Evolutionary conservation across 2,329 filamentous ascomycete species (phyloP).

Genomic region (Tolypocladium capitatum): DNA sequence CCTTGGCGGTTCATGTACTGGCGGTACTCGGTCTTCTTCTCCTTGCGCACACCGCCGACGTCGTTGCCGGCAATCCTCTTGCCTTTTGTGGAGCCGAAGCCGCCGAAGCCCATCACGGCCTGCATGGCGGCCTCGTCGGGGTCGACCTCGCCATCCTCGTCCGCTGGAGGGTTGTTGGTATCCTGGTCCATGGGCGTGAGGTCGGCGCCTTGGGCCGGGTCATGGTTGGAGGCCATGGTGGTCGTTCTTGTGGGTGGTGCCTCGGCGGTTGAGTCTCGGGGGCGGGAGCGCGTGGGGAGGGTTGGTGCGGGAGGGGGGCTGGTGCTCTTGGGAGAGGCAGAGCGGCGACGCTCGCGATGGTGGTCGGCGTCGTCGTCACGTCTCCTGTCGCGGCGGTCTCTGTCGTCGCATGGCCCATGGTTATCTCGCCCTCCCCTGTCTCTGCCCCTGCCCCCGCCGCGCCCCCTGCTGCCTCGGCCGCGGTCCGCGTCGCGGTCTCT

Average conservation of each 20-base stretch:
- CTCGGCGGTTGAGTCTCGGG: neutral
- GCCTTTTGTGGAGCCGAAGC: slow-evolving; percentile 76
- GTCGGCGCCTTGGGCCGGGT: slow-evolving; percentile 5
- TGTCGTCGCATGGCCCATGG: slow-evolving; percentile 10
- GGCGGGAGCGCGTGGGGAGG: slow-evolving; percentile 22
- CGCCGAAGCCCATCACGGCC: slow-evolving; percentile 79
- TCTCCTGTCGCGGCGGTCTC: slow-evolving; percentile 7
- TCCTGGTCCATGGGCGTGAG: slow-evolving; percentile 17
- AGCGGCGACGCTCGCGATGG: slow-evolving; percentile 18
- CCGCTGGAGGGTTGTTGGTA: slow-evolving; percentile 13
- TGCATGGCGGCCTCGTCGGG: slow-evolving; percentile 62
- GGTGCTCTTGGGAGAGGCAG: slow-evolving; percentile 19
- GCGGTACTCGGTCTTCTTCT: slow-evolving; percentile 87
- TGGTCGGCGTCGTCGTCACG: slow-evolving; percentile 14
- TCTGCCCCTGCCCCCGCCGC: slow-evolving; percentile 10
- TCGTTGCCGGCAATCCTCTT: slow-evolving; percentile 83
- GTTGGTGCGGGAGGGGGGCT: slow-evolving; percentile 10
- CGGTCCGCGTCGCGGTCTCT: slow-evolving; percentile 3
- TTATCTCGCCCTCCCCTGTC: slow-evolving; percentile 3
- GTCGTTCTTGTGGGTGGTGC: slow-evolving; percentile 3
- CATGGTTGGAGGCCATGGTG: slow-evolving; percentile 12
- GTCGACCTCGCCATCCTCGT: slow-evolving; percentile 36
- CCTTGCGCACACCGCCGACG: slow-evolving; percentile 69
- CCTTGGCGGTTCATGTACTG: slow-evolving; percentile 91
- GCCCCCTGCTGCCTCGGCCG: slow-evolving; percentile 4